Evolutionary conservation across 1,139 yeast genomes (phyloP).

Genomic region (Yamadazyma blattariae): DNA sequence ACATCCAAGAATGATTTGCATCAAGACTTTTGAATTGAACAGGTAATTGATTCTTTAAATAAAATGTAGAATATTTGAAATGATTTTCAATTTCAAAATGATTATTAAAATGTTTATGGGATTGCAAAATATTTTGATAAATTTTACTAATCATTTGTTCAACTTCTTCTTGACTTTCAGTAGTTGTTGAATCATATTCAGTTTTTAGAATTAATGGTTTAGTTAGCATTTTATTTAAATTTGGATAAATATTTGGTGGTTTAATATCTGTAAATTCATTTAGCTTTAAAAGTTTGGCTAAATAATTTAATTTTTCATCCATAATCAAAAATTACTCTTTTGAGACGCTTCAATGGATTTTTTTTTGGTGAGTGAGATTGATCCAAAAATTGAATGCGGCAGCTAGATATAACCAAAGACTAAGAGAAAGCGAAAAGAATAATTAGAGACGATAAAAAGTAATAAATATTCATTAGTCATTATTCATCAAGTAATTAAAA

Average conservation of each 20-base stretch:
- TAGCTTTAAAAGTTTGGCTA: conserved; percentile 16
- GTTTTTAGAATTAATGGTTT: conserved; percentile 15
- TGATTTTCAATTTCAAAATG: conserved; percentile 19
- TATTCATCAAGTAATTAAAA: conserved; percentile 22
- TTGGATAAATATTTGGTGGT: conserved; percentile 11
- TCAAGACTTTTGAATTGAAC: conserved; percentile 53
- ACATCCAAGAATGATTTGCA: conserved; percentile 89
- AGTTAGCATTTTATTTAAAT: conserved; percentile 14
- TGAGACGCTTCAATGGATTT: conserved; percentile 13
- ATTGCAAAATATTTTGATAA: conserved; percentile 17
- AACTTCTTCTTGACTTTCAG: conserved; percentile 38
- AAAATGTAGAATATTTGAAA: conserved; percentile 11
- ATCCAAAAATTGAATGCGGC: too few species aligned
- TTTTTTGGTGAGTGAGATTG: background rate
- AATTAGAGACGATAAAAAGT: too few species aligned
- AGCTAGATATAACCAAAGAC: too few species aligned
- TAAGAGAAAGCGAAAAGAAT: too few species aligned
- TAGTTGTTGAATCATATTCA: conserved; percentile 30
- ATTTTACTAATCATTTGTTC: conserved; percentile 31
- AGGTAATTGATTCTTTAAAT: conserved; percentile 38
- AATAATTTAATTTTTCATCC: conserved; percentile 15
- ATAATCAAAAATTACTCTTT: conserved; percentile 11
- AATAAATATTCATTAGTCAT: conserved; percentile 1
- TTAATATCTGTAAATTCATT: conserved; percentile 15
- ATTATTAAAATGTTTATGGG: conserved; percentile 9